Evolutionary conservation across 345 rosid species (phyloP), one percentile per base, ranked within the genome.

Genomic region (Hypericum perforatum): DNA sequence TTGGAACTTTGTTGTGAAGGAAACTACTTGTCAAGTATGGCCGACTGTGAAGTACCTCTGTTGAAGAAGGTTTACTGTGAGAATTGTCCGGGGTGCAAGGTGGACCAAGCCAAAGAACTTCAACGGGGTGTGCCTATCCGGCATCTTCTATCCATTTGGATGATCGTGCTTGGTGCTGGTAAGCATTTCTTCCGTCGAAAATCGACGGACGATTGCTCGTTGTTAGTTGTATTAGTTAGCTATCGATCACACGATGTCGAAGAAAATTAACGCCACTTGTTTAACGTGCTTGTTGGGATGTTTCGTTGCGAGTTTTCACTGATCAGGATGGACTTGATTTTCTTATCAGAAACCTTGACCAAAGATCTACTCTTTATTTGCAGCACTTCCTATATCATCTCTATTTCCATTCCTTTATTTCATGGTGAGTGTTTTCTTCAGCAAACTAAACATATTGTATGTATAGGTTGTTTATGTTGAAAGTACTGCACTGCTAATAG

Each of bases 321-420:
- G 32, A 22, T 22, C 32, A 22, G 32, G 32, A 22, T 22, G 32
- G 32, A 22, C 32, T 22, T 22, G 32, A 22, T 22, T 22, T 1
- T 1, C 32, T 22, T n/a, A n/a, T n/a, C n/a, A n/a, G n/a, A 22
- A 22, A 22, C 32, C 32, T 10, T 48, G 38, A 53, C 56, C 9
- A 22, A 51, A 5, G 52, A 40, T 5, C 39, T 45, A 11, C 58
- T 73, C 51, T 22, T 5, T 8, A 41, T 49, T 54, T 68, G 71
- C 95, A 86, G 94, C 89, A 69, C 64, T 86, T 73, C 94, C 80
- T 6, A 81, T 68, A 60, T 70, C 92, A 13, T 84, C 89, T 11
- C 83, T 86, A 5, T 86, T 86, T 56, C 95, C 95, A 6, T 86
- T 81, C 69, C 73, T 84, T 6, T 86, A 86, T 72, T 86, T 79